Evolutionary conservation across 176 grass and related monocot genomes (phyloP).

Genomic region (Panicum miliaceum): DNA sequence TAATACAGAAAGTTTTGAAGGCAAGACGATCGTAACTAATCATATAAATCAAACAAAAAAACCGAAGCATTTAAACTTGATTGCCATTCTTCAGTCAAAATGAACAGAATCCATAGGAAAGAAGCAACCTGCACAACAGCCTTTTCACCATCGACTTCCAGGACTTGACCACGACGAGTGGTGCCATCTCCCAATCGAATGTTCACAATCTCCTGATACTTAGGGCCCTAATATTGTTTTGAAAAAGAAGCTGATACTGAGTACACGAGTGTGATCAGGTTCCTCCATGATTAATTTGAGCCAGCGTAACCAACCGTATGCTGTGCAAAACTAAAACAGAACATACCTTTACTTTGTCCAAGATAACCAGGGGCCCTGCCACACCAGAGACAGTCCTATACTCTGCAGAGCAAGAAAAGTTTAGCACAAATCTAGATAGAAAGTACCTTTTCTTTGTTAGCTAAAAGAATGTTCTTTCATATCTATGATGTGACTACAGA

Average conservation of each 20-base stretch:
- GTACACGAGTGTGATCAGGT: background rate
- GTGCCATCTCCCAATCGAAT: constrained; percentile 94
- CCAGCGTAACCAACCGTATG: background rate
- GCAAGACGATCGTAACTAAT: background rate
- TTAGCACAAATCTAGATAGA: constrained; percentile 11
- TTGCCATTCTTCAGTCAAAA: constrained; percentile 17
- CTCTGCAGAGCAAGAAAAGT: constrained; percentile 48
- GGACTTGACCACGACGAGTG: constrained; percentile 94
- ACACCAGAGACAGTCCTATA: constrained; percentile 99
- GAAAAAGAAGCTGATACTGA: background rate
- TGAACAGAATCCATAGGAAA: constrained; percentile 2
- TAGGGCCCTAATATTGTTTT: constrained; percentile 69
- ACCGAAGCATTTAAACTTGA: background rate
- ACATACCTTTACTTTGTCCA: constrained; percentile 99
- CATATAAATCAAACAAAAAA: constrained; percentile 3
- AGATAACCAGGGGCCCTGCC: constrained; percentile 92
- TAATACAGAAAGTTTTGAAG: background rate
- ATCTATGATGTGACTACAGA: background rate
- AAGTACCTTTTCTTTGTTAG: background rate
- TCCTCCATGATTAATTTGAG: background rate
- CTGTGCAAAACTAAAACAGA: background rate
- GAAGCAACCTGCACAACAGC: constrained; percentile 95
- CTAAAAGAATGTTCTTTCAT: background rate
- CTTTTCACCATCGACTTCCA: constrained; percentile 98
- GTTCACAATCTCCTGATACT: constrained; percentile 99